phyloP scores from a whole-genome alignment of 495 filamentous ascomycete genomes.

The Podospora bellae-mahoneyi region DNA sequence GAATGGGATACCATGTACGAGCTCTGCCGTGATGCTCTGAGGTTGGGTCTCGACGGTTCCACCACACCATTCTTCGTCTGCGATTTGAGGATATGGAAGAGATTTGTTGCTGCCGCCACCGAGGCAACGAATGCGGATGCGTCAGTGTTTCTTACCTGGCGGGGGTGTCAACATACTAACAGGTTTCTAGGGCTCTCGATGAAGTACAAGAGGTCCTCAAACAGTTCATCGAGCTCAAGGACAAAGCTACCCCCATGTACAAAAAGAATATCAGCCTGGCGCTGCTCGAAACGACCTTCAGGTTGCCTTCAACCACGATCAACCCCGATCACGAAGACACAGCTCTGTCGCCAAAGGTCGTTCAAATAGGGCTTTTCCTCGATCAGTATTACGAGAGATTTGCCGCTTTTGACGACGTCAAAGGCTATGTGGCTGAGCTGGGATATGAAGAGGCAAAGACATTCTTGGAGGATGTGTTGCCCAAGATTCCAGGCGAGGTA shows the following conservation, averaged over 20 bases:
- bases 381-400: slow-evolving; percentile 34
- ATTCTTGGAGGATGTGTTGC: slow-evolving; percentile 30
- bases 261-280: slow-evolving; percentile 34
- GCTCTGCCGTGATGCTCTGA: slow-evolving; percentile 31
- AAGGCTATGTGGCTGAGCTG: slow-evolving; percentile 32
- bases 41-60: slow-evolving; percentile 24
- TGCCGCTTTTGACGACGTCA: slow-evolving; percentile 37
- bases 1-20: slow-evolving; percentile 36
- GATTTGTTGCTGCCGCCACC: slow-evolving; percentile 31
- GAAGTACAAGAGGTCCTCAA: slow-evolving; percentile 31
- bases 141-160: slow-evolving; percentile 23
- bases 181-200: slow-evolving; percentile 28
- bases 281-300: slow-evolving; percentile 28
- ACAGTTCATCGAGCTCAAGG: slow-evolving; percentile 28
- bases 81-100: slow-evolving; percentile 36
- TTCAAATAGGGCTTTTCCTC: slow-evolving; percentile 33
- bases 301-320: slow-evolving; percentile 12
- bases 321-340: slow-evolving; percentile 12
- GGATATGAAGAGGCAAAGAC: slow-evolving; percentile 30
- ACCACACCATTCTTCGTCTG: slow-evolving; percentile 32
- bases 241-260: slow-evolving; percentile 31
- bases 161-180: slow-evolving; percentile 5
- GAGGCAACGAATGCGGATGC: slow-evolving; percentile 27
- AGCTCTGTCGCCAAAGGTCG: slow-evolving; percentile 28
- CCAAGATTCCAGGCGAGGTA: slow-evolving; percentile 28